phyloP scores from a whole-genome alignment of 2,329 filamentous ascomycete species.

The Didymella sp. region DNA sequence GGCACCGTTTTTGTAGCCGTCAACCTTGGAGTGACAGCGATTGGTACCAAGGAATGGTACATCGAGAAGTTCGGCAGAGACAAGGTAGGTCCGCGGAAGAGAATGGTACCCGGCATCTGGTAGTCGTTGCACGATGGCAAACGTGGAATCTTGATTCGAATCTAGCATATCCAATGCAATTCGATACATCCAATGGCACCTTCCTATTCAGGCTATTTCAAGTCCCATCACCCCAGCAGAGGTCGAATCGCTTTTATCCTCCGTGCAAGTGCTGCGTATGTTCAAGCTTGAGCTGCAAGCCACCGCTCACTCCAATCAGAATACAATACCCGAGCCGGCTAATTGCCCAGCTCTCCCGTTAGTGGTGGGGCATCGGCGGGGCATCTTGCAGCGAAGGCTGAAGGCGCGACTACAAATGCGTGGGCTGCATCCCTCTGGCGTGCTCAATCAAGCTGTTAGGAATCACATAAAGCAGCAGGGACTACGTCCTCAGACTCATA shows the following conservation, averaged over 20 bases:
- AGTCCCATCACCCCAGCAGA: background rate
- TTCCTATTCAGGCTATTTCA: conserved; percentile 4
- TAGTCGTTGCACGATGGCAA: conserved; percentile 21
- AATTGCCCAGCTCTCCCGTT: conserved; percentile 8
- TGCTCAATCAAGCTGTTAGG: background rate
- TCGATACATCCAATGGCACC: background rate
- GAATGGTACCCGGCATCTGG: conserved; percentile 46
- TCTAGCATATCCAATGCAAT: conserved; percentile 8
- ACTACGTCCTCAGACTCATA: background rate
- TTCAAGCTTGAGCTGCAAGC: conserved; percentile 8
- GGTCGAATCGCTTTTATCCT: conserved; percentile 1
- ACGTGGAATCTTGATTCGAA: conserved; percentile 8
- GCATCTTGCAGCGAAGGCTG: conserved; percentile 16
- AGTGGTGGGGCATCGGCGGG: conserved; percentile 15
- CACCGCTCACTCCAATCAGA: background rate
- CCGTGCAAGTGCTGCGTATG: conserved; percentile 1
- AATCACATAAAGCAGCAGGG: background rate
- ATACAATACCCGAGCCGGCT: conserved; percentile 10
- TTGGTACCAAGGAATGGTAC: conserved; percentile 71
- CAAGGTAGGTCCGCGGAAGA: conserved; percentile 38
- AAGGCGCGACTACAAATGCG: conserved; percentile 15
- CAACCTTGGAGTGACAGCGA: conserved; percentile 83
- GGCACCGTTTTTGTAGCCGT: conserved; percentile 75
- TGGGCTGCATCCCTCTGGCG: conserved; percentile 16
- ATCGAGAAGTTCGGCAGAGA: conserved; percentile 40